A percentile compares a stretch with the other conserved stretches of the same genome.
phyloP scores from a whole-genome alignment of 2,329 filamentous ascomycete genomes.

The Geosmithia morbida region DNA sequence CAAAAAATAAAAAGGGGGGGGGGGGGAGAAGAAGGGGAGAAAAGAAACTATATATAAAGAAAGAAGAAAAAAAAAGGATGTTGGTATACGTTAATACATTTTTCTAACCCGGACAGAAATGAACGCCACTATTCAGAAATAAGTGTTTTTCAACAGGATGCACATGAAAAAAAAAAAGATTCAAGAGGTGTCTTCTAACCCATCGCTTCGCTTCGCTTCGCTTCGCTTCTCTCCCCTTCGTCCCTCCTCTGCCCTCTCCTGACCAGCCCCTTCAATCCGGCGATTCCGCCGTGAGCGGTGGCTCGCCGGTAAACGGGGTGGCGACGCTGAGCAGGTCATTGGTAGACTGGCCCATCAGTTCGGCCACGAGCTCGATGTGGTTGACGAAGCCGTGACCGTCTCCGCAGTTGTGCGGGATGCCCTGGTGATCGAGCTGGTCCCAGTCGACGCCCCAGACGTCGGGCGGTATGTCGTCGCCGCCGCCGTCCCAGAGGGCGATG shows the following conservation, averaged over 20 bases:
- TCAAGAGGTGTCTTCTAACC: too few relatives aligned
- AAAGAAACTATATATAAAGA: too few relatives aligned
- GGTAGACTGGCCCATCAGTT: slow-evolving; percentile 15
- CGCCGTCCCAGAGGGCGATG: slow-evolving; percentile 41
- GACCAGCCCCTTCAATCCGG: slow-evolving; percentile 9
- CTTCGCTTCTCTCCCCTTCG: too few relatives aligned
- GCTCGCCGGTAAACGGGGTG: slow-evolving; percentile 15
- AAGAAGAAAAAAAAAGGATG: too few relatives aligned
- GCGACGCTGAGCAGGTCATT: slow-evolving; percentile 1
- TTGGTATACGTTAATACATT: too few relatives aligned
- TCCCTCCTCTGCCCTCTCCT: background rate
- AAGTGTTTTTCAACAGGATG: too few relatives aligned
- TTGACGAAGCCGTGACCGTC: slow-evolving; percentile 8
- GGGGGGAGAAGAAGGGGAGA: too few relatives aligned
- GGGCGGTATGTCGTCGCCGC: slow-evolving; percentile 28
- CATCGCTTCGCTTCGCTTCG: too few relatives aligned
- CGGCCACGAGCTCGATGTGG: slow-evolving; percentile 24
- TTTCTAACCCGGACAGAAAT: too few relatives aligned
- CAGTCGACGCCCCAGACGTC: slow-evolving; percentile 43
- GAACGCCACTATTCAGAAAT: too few relatives aligned
- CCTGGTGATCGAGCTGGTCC: slow-evolving; percentile 8
- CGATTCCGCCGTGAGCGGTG: slow-evolving; percentile 15
- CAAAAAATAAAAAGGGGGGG: too few relatives aligned
- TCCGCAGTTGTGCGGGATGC: background rate
- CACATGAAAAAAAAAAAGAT: too few relatives aligned